phyloP scores from a whole-genome alignment of 768 basidiomycete species.

The Gloeostereum incarnatum region DNA sequence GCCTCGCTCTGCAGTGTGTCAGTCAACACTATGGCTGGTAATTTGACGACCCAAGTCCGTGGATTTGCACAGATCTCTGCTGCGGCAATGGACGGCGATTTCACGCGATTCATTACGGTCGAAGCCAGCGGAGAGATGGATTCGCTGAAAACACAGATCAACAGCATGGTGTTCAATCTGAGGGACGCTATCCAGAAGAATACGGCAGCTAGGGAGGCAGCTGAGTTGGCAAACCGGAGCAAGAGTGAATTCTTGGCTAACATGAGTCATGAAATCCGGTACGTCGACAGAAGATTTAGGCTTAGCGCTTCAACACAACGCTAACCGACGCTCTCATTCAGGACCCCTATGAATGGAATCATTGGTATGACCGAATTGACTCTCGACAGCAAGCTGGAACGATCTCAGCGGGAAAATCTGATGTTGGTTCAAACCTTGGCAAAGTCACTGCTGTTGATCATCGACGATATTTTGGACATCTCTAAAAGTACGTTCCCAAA shows the following conservation, averaged over 20 bases:
- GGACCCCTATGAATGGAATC: conserved; percentile 99
- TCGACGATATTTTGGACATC: conserved; percentile 99
- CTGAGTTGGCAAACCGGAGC: conserved; percentile 90
- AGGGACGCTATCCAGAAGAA: conserved; percentile 98
- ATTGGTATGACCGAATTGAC: conserved; percentile 99
- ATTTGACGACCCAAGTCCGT: conserved; percentile 93
- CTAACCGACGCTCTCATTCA: no score
- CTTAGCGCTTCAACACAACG: conserved; percentile 2
- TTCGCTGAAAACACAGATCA: conserved; percentile 97
- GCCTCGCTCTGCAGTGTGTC: conserved; percentile 51
- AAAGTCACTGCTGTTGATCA: conserved; percentile 86
- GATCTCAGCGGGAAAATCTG: conserved; percentile 92
- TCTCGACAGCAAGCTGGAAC: conserved; percentile 89
- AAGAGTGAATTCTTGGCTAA: conserved; percentile 99
- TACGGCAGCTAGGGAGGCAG: conserved; percentile 92
- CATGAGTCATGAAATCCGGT: conserved; percentile 97
- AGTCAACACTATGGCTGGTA: conserved; percentile 96
- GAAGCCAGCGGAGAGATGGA: conserved; percentile 99
- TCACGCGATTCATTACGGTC: conserved; percentile 98
- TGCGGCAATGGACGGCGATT: conserved; percentile 97
- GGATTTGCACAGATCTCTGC: conserved; percentile 99
- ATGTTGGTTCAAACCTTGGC: conserved; percentile 93
- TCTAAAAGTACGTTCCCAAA: conserved; percentile 77
- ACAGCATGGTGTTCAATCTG: conserved; percentile 98
- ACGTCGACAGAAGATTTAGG: conserved; percentile 15